phyloP scores from a whole-genome alignment of 2,329 filamentous ascomycete genomes.

The Scedosporium dehoogii region DNA sequence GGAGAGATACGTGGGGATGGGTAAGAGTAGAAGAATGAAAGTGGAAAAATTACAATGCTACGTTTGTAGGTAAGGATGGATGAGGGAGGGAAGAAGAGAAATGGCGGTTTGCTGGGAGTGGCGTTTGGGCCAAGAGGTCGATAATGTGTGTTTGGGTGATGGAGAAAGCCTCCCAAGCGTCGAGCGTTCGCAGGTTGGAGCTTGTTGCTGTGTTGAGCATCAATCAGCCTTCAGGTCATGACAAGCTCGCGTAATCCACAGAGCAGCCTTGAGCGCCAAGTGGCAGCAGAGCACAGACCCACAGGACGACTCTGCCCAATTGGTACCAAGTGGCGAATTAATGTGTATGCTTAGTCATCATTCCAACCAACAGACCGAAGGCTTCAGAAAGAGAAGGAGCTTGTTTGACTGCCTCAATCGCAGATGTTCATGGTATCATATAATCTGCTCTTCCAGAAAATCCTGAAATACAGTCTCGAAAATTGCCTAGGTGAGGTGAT shows the following conservation, averaged over 20 bases:
- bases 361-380: no score
- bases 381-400: no score
- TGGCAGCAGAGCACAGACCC: background rate
- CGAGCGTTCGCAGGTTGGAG: background rate
- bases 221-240: slow-evolving; percentile 1
- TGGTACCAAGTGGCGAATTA: background rate
- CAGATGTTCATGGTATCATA: no score
- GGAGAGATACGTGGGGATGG: background rate
- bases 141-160: background rate
- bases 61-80: background rate
- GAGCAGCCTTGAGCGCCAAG: background rate
- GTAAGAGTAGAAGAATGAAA: background rate
- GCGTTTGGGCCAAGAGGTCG: background rate
- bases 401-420: no score
- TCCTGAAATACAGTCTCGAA: no score
- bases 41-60: background rate
- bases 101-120: background rate
- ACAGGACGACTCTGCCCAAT: background rate
- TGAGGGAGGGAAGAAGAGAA: background rate
- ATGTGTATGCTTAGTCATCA: background rate
- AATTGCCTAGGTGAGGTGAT: no score
- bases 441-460: no score
- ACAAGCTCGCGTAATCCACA: slow-evolving; percentile 3
- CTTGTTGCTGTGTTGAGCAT: background rate
- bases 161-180: background rate